Percentiles rank a stretch among this genome's conserved stretches.
Evolutionary conservation across 2,329 filamentous ascomycete species (phyloP).

Genomic region (Penicillium sp.): DNA sequence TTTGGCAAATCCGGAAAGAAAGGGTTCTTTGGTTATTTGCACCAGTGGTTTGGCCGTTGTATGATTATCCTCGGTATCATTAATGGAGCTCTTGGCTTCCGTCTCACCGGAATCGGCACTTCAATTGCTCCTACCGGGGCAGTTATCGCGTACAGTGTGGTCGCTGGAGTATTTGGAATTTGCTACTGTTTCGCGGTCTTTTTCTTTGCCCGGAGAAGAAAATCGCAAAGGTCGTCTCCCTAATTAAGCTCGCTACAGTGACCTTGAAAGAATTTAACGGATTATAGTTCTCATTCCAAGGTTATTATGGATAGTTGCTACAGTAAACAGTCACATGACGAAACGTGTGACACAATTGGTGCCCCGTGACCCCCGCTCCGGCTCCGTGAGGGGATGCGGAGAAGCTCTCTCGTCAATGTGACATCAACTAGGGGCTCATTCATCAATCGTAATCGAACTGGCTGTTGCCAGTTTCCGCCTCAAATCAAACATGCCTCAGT

Average conservation of each 20-base stretch:
- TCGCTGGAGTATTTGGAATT: slow-evolving; percentile 41
- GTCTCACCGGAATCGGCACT: slow-evolving; percentile 35
- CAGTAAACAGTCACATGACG: not conserved
- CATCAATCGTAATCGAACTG: not conserved
- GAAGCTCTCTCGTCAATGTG: not conserved
- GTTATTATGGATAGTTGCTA: not conserved
- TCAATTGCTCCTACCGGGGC: slow-evolving; percentile 16
- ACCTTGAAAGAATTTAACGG: not conserved
- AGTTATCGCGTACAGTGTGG: slow-evolving; percentile 51
- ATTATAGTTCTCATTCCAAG: no score
- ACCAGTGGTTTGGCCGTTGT: no score
- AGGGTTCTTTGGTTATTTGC: no score
- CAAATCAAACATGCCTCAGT: slow-evolving; percentile 1
- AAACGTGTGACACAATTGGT: not conserved
- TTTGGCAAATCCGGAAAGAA: slow-evolving; percentile 49
- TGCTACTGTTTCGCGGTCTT: not conserved
- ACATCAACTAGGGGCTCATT: not conserved
- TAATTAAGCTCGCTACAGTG: no score
- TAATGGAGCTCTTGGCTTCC: no score
- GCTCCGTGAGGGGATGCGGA: not conserved
- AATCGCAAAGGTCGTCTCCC: not conserved
- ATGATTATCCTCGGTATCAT: no score
- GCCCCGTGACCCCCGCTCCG: not conserved
- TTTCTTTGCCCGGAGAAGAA: not conserved
- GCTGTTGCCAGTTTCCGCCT: not conserved